Evolutionary conservation across 257 asterid genomes (phyloP).

Genomic region (Solanum sejunctum): DNA sequence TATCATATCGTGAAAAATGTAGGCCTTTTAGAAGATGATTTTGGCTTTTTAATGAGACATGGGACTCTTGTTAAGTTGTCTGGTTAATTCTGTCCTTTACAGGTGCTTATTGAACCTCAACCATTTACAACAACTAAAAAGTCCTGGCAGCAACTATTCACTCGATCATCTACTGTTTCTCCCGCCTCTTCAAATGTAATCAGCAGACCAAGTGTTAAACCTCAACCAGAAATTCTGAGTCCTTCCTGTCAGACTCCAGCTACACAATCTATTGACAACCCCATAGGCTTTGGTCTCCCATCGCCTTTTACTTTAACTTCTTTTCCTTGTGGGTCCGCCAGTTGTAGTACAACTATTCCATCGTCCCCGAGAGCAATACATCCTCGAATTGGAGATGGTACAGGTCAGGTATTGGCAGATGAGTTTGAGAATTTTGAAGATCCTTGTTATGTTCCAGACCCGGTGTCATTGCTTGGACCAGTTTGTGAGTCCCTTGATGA

Average conservation of each 20-base stretch:
- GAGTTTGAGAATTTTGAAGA: slow-evolving; percentile 85
- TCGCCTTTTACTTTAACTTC: slow-evolving; percentile 47
- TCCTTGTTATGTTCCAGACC: slow-evolving; percentile 93
- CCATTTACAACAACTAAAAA: slow-evolving; percentile 61
- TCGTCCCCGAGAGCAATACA: slow-evolving; percentile 41
- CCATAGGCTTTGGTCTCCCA: slow-evolving; percentile 49
- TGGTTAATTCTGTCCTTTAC: slow-evolving; percentile 15
- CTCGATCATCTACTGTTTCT: slow-evolving; percentile 57
- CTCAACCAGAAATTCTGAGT: slow-evolving; percentile 41
- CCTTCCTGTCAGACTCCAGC: slow-evolving; percentile 36
- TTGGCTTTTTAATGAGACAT: neutral
- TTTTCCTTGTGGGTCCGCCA: slow-evolving; percentile 35
- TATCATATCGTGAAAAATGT: neutral
- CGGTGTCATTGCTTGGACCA: slow-evolving; percentile 86
- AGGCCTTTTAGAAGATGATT: neutral
- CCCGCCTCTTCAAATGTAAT: slow-evolving; percentile 47
- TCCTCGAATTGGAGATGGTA: slow-evolving; percentile 43
- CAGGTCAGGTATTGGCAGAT: slow-evolving; percentile 53
- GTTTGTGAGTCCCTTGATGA: slow-evolving; percentile 91
- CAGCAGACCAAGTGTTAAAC: slow-evolving; percentile 50
- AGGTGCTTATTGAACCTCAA: slow-evolving; percentile 65
- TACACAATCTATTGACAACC: slow-evolving; percentile 46
- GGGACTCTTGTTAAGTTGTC: neutral
- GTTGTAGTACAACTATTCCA: slow-evolving; percentile 28
- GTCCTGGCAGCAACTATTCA: slow-evolving; percentile 90